Evolutionary conservation across 2,329 filamentous ascomycete genomes (phyloP).

Genomic region (Hypoxylon sp.): DNA sequence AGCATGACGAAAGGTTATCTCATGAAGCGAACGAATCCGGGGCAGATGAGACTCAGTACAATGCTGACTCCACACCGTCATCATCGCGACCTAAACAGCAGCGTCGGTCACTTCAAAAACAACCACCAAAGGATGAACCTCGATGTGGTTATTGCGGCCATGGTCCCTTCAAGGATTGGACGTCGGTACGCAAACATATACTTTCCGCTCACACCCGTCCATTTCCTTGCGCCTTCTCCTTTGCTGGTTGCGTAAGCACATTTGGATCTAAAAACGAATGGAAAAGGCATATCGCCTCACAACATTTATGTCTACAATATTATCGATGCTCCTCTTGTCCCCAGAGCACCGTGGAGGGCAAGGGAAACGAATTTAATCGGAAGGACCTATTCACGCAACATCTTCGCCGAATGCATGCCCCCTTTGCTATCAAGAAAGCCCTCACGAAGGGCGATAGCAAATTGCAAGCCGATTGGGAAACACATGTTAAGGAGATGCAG

Average conservation of each 20-base stretch:
- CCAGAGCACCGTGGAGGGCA: conserved; percentile 53
- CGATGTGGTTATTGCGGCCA: conserved; percentile 69
- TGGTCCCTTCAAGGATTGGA: conserved; percentile 72
- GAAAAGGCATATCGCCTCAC: conserved; percentile 92
- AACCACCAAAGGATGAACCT: conserved; percentile 65
- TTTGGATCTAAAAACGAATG: conserved; percentile 97
- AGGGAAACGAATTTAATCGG: conserved; percentile 79
- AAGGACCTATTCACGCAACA: conserved; percentile 98
- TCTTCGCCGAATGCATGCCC: conserved; percentile 89
- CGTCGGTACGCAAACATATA: conserved; percentile 71
- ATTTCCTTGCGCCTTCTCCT: conserved; percentile 86
- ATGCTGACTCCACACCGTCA: conserved; percentile 48
- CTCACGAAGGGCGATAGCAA: conserved; percentile 66
- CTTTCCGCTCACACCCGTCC: conserved; percentile 74
- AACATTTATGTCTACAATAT: conserved; percentile 78
- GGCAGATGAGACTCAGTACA: conserved; percentile 51
- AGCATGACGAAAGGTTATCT: conserved; percentile 54
- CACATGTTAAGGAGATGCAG: conserved; percentile 74
- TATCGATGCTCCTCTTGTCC: conserved; percentile 71
- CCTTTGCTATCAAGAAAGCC: conserved; percentile 68
- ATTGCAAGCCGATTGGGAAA: conserved; percentile 69
- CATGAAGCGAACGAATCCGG: conserved; percentile 52
- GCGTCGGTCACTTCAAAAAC: conserved; percentile 58
- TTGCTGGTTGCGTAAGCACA: conserved; percentile 82
- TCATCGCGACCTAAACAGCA: conserved; percentile 53